Evolutionary conservation across 192 early-diverging fungal species (phyloP).

Genomic region (Mortierella antarctica): DNA sequence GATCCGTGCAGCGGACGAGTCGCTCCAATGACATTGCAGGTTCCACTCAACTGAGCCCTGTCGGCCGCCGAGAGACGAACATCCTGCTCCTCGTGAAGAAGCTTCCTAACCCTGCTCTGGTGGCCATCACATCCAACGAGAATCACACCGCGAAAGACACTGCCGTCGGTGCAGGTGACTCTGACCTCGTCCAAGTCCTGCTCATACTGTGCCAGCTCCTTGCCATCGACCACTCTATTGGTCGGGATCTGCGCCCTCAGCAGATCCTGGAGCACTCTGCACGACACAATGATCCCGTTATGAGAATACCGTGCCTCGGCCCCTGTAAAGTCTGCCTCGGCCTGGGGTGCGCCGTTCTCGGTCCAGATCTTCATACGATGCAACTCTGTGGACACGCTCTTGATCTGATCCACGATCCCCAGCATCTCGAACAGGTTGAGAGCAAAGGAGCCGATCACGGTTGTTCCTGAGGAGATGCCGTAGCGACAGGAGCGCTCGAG

Average conservation of each 20-base stretch:
- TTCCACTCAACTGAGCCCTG: background rate
- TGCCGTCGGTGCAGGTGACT: slow-evolving; percentile 13
- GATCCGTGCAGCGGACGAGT: background rate
- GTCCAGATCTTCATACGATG: slow-evolving; percentile 14
- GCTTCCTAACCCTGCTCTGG: background rate
- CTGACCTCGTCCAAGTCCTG: slow-evolving; percentile 10
- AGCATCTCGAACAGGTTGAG: slow-evolving; percentile 14
- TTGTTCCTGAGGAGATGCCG: background rate
- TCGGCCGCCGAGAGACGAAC: background rate
- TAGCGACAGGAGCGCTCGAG: slow-evolving; percentile 2
- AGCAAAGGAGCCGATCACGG: slow-evolving; percentile 6
- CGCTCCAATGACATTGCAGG: background rate
- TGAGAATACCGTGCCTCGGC: slow-evolving; percentile 4
- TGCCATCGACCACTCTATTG: slow-evolving; percentile 13
- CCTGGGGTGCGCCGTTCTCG: slow-evolving; percentile 2
- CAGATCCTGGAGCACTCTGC: slow-evolving; percentile 13
- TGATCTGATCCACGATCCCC: slow-evolving; percentile 8
- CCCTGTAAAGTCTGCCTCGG: background rate
- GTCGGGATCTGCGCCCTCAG: slow-evolving; percentile 9
- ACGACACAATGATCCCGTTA: background rate
- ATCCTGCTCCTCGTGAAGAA: slow-evolving; percentile 2
- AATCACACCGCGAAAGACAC: background rate
- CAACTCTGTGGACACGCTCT: background rate
- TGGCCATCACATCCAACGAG: slow-evolving; percentile 9
- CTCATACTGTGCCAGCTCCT: background rate